phyloP scores from a whole-genome alignment of 345 rosid species.

The Mallotus nudiflorus region DNA sequence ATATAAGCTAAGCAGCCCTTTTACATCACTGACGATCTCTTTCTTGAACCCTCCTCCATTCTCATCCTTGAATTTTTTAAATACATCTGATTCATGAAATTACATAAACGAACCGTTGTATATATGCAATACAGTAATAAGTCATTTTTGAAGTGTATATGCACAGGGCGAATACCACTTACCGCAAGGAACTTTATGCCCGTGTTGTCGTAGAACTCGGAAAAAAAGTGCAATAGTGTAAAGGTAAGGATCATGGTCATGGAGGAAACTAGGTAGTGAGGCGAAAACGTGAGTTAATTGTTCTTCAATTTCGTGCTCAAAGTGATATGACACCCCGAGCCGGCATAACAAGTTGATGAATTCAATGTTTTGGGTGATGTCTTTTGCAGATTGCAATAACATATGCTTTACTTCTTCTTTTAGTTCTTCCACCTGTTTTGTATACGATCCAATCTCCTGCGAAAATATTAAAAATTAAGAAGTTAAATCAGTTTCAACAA shows the following conservation, averaged over 20 bases:
- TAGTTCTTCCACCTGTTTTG: neutral
- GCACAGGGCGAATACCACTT: too few species aligned
- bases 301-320: neutral
- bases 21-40: constrained; percentile 13
- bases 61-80: constrained; percentile 28
- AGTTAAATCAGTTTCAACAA: too few species aligned
- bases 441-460: neutral
- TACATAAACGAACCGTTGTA: too few species aligned
- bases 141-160: too few species aligned
- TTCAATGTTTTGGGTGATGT: neutral
- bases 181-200: neutral
- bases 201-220: constrained; percentile 3
- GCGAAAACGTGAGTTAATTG: neutral
- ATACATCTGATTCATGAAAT: constrained; percentile 25
- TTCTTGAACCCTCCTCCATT: constrained; percentile 31
- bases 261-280: neutral
- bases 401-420: neutral
- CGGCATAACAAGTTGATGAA: constrained; percentile 9
- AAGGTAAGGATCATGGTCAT: neutral
- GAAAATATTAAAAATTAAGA: too few species aligned
- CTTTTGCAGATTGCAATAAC: constrained; percentile 2
- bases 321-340: constrained; percentile 8
- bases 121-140: too few species aligned
- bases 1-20: constrained; percentile 37
- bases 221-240: neutral